Percentiles rank a stretch among this genome's conserved stretches.
phyloP scores from a whole-genome alignment of 345 rosid species.

The Dovyalis caffra region DNA sequence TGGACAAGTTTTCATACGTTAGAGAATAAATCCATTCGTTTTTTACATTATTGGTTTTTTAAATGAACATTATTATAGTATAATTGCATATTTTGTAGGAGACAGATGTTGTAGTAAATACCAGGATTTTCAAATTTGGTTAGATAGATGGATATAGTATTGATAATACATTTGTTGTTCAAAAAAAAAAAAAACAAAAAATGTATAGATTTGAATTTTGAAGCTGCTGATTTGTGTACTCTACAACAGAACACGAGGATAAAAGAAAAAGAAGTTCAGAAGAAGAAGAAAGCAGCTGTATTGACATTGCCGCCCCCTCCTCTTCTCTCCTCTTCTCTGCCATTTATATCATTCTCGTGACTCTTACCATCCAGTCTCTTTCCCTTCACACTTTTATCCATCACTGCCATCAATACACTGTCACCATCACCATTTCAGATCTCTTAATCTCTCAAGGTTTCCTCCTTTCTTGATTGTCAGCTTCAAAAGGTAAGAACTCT shows the following conservation, averaged over 20 bases:
- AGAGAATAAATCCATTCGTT: too few species aligned
- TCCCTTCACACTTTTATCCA: not conserved
- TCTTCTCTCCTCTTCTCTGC: not conserved
- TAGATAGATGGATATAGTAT: too few species aligned
- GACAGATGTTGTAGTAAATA: too few species aligned
- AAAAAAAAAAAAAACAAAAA: too few species aligned
- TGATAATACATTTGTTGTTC: too few species aligned
- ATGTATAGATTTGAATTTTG: not conserved
- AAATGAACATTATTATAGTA: too few species aligned
- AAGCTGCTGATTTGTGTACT: not conserved
- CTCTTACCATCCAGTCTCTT: constrained; percentile 15
- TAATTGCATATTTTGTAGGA: too few species aligned
- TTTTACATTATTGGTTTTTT: too few species aligned
- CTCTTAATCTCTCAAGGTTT: constrained; percentile 15
- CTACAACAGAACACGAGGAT: not conserved
- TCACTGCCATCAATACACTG: not conserved
- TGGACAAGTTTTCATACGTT: too few species aligned
- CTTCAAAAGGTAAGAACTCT: not conserved
- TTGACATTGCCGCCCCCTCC: not conserved
- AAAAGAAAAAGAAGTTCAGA: not conserved
- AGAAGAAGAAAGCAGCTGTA: not conserved
- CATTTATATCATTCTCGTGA: constrained; percentile 40
- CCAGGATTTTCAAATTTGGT: too few species aligned
- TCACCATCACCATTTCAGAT: constrained; percentile 16
- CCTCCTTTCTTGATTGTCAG: not conserved